A percentile compares a stretch with the other conserved stretches of the same genome.
These are phyloP conservation scores for Exophiala sp. DNA, from an alignment of 2,329 filamentous ascomycete species.

Conservation along the genomic window DNA sequence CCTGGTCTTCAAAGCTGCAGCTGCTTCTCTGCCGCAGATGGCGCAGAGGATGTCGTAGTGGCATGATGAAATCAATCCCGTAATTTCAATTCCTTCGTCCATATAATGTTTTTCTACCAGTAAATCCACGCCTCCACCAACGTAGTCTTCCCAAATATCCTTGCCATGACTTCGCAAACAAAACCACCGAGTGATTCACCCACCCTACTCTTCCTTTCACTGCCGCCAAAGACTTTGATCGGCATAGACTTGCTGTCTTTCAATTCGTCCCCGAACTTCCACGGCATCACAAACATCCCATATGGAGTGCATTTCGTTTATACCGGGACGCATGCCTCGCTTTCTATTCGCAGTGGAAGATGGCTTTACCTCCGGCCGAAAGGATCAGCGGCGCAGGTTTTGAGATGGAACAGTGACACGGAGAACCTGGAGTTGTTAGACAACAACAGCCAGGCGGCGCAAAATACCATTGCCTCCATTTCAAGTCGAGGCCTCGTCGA, in stretches of 20 bases:
- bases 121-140: background rate
- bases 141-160: background rate
- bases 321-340: constrained; percentile 51
- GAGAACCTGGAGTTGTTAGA: constrained; percentile 36
- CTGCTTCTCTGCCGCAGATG: constrained; percentile 4
- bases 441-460: constrained; percentile 34
- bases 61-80: constrained; percentile 5
- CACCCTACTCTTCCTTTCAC: constrained; percentile 39
- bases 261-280: constrained; percentile 56
- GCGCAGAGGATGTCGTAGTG: constrained; percentile 4
- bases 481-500: constrained; percentile 19
- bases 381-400: constrained; percentile 37
- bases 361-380: constrained; percentile 40
- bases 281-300: constrained; percentile 55
- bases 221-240: constrained; percentile 45
- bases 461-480: constrained; percentile 48
- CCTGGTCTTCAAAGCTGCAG: constrained; percentile 44
- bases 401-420: constrained; percentile 47
- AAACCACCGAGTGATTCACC: background rate
- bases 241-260: constrained; percentile 55
- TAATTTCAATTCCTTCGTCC: background rate
- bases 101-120: background rate
- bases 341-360: constrained; percentile 56
- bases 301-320: constrained; percentile 58
- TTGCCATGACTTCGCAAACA: background rate